Percentiles rank a stretch among this genome's conserved stretches.
Conservation (phyloP, 1,284 basidiomycete genomes). For the Cryptococcus amylolentus region DNA sequence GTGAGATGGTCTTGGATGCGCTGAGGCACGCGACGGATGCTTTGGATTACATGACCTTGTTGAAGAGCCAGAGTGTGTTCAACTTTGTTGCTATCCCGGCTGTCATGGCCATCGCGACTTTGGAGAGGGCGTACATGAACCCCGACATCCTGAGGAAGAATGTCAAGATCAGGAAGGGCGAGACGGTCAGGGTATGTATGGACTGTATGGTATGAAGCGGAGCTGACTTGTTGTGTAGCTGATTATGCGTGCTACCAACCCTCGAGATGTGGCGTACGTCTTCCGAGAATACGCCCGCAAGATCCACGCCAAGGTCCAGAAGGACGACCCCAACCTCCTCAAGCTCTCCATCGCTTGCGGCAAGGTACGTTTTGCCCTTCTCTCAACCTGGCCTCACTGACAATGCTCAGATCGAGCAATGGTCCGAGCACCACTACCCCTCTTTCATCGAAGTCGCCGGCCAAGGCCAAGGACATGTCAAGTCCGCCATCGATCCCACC, state of each 20-base stretch:
- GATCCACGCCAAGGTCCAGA: constrained; percentile 76
- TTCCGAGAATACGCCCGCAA: constrained; percentile 77
- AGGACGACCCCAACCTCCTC: constrained; percentile 84
- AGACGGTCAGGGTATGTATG: constrained; percentile 68
- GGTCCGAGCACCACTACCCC: constrained; percentile 84
- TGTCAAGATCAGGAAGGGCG: constrained; percentile 92
- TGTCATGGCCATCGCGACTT: constrained; percentile 93
- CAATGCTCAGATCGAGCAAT: constrained; percentile 71
- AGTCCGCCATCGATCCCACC: constrained; percentile 50
- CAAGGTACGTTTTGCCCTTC: constrained; percentile 54
- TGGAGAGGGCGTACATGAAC: constrained; percentile 91
- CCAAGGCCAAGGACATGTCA: constrained; percentile 33
- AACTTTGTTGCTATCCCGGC: constrained; percentile 96
- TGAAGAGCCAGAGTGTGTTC: constrained; percentile 90
- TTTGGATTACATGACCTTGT: constrained; percentile 82
- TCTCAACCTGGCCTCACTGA: background rate
- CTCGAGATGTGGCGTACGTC: constrained; percentile 83
- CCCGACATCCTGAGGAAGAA: constrained; percentile 81
- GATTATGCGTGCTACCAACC: constrained; percentile 86
- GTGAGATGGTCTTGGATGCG: constrained; percentile 85
- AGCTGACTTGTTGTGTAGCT: constrained; percentile 55
- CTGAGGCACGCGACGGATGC: constrained; percentile 79
- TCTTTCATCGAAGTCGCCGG: constrained; percentile 64
- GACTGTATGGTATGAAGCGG: no score
- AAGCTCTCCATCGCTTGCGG: constrained; percentile 74